A percentile compares a stretch with the other conserved stretches of the same genome.
Conservation (phyloP, 345 rosid genomes). For the Dipteronia dyeriana region DNA sequence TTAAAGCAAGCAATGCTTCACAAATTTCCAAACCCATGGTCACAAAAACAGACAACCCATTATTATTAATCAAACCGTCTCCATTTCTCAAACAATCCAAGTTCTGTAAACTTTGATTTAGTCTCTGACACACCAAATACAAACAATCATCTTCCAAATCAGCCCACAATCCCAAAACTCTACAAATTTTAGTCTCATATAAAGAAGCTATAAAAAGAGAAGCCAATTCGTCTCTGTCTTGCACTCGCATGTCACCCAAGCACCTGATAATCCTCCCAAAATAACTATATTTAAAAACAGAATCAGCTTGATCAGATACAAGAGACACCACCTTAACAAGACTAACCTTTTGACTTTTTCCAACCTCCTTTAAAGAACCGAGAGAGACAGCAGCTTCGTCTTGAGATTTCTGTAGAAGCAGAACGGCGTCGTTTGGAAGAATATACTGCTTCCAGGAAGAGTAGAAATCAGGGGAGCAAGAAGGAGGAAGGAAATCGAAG, state of each 20-base stretch:
- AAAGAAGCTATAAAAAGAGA: slow-evolving; percentile 41
- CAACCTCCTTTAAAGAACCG: slow-evolving; percentile 19
- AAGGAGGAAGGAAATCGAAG: slow-evolving; percentile 41
- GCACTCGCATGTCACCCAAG: slow-evolving; percentile 55
- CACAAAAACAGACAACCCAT: slow-evolving; percentile 50
- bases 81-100: slow-evolving; percentile 26
- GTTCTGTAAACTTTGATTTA: slow-evolving; percentile 23
- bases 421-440: slow-evolving; percentile 46
- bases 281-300: slow-evolving; percentile 54
- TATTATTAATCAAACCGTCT: slow-evolving; percentile 29
- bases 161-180: slow-evolving; percentile 78
- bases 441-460: slow-evolving; percentile 62
- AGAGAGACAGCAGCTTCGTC: slow-evolving; percentile 18
- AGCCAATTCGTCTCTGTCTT: slow-evolving; percentile 47
- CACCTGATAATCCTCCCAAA: slow-evolving; percentile 48
- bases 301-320: slow-evolving; percentile 24
- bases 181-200: slow-evolving; percentile 36
- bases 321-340: slow-evolving; percentile 52
- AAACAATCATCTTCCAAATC: slow-evolving; percentile 54
- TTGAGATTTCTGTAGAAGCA: slow-evolving; percentile 14
- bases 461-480: slow-evolving; percentile 73
- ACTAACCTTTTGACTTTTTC: slow-evolving; percentile 37
- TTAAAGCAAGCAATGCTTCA: slow-evolving; percentile 61
- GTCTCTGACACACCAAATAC: slow-evolving; percentile 63
- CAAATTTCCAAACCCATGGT: slow-evolving; percentile 68